Conservation (phyloP, 306 rosid genomes). For the Vigna hirtella region DNA sequence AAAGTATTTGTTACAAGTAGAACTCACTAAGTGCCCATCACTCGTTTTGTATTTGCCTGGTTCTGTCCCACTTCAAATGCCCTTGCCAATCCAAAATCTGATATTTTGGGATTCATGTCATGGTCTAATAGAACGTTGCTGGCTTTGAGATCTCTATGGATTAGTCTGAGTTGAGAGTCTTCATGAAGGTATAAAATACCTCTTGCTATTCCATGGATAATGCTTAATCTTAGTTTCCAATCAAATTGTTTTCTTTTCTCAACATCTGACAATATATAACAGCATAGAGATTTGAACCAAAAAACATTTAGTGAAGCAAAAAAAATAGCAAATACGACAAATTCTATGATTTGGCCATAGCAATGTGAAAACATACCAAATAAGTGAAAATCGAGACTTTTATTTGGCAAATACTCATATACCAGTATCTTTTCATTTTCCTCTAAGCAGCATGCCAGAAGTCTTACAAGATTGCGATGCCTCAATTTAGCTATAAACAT, state of each 20-base stretch:
- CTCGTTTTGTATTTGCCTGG: background rate
- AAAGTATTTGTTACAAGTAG: background rate
- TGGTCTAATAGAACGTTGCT: background rate
- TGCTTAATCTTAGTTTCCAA: constrained; percentile 5
- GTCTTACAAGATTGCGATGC: constrained; percentile 8
- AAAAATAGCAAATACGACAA: background rate
- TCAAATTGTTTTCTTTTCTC: background rate
- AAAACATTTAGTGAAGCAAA: background rate
- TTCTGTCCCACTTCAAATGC: background rate
- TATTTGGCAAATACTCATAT: constrained; percentile 8
- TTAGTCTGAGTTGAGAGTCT: constrained; percentile 3
- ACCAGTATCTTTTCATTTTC: background rate
- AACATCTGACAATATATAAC: background rate
- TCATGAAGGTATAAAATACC: constrained; percentile 6
- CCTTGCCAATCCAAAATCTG: background rate
- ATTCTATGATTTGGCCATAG: background rate
- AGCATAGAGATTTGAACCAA: background rate
- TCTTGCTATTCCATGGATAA: constrained; percentile 10
- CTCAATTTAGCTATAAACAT: background rate
- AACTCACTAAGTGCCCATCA: background rate
- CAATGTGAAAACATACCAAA: background rate
- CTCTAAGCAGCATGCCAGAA: constrained; percentile 12
- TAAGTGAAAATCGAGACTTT: background rate
- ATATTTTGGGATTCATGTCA: background rate
- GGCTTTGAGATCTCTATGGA: constrained; percentile 27